phyloP scores from a whole-genome alignment of 495 filamentous ascomycete genomes.

The Penicillium bialowiezense region DNA sequence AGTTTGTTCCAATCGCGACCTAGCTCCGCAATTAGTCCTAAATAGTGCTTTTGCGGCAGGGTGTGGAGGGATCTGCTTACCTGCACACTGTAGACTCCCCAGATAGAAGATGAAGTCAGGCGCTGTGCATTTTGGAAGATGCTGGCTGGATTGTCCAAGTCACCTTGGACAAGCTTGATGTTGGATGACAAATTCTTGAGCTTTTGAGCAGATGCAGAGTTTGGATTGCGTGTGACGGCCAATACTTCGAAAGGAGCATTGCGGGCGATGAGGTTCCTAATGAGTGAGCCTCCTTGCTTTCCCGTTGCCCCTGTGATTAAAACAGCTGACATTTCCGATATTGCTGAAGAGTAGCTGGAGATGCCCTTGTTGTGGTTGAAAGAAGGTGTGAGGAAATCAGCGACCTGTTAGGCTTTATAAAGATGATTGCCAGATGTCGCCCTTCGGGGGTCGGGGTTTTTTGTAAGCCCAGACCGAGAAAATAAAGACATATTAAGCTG shows the following conservation, averaged over 20 bases:
- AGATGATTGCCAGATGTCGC: too few species aligned
- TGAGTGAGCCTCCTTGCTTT: slow-evolving; percentile 63
- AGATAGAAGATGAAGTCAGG: slow-evolving; percentile 41
- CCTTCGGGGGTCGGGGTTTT: too few species aligned
- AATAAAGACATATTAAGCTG: too few species aligned
- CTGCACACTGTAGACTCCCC: slow-evolving; percentile 52
- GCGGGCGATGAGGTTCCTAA: slow-evolving; percentile 54
- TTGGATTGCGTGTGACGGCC: slow-evolving; percentile 62
- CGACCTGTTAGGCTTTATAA: too few species aligned
- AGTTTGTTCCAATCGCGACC: slow-evolving; percentile 42
- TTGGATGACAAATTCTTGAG: slow-evolving; percentile 41
- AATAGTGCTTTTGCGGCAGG: too few species aligned
- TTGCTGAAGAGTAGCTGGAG: too few species aligned
- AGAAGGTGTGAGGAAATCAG: too few species aligned
- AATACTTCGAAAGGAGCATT: slow-evolving; percentile 56
- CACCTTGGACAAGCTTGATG: slow-evolving; percentile 56
- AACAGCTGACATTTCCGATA: slow-evolving; percentile 35
- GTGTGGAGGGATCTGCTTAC: slow-evolving; percentile 7
- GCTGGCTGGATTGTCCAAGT: slow-evolving; percentile 46
- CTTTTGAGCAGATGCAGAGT: slow-evolving; percentile 50
- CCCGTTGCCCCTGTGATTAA: slow-evolving; percentile 67
- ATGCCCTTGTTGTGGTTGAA: too few species aligned
- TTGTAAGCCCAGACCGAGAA: too few species aligned
- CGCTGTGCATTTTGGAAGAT: slow-evolving; percentile 51
- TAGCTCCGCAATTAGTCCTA: too few species aligned